Evolutionary conservation across 495 filamentous ascomycete genomes (phyloP).

Genomic region (Talaromyces borbonicus): DNA sequence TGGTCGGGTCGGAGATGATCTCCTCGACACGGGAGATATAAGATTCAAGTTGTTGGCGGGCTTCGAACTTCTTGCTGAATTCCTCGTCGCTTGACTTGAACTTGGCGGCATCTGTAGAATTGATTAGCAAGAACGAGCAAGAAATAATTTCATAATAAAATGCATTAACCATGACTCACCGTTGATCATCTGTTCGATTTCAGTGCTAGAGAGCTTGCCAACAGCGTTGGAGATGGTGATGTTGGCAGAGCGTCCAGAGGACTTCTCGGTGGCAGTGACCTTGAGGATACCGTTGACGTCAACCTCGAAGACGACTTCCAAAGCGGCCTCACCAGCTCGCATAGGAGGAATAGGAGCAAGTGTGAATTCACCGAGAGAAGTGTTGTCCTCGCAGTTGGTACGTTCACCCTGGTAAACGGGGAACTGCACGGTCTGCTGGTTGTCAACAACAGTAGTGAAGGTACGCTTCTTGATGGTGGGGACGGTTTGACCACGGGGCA

Average conservation of each 20-base stretch:
- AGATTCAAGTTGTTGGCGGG: conserved; percentile 95
- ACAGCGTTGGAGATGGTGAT: conserved; percentile 99
- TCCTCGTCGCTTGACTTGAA: conserved; percentile 98
- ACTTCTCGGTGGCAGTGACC: conserved; percentile 99
- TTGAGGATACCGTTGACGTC: conserved; percentile 99
- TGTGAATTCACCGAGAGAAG: conserved; percentile 96
- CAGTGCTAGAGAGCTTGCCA: conserved; percentile 86
- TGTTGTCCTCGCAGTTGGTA: conserved; percentile 99
- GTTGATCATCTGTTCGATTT: conserved; percentile 97
- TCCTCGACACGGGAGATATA: conserved; percentile 99
- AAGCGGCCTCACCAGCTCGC: conserved; percentile 95
- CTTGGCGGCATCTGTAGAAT: conserved; percentile 72
- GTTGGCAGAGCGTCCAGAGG: conserved; percentile 94
- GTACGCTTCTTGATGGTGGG: conserved; percentile 91
- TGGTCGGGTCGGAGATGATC: conserved; percentile 91
- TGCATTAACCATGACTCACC: conserved; percentile 39
- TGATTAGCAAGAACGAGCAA: conserved; percentile 6
- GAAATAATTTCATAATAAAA: neutral
- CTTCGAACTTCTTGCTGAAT: conserved; percentile 98
- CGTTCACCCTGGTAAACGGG: conserved; percentile 98
- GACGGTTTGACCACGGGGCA: conserved; percentile 82
- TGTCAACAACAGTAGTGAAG: conserved; percentile 95
- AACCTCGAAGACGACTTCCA: conserved; percentile 98
- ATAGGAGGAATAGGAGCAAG: conserved; percentile 93
- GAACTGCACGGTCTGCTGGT: conserved; percentile 96